Percentiles rank a stretch among this genome's conserved stretches.
These are phyloP conservation scores for Fusarium falciforme DNA, from an alignment of 2,329 filamentous ascomycete genomes.

Conservation along the genomic window DNA sequence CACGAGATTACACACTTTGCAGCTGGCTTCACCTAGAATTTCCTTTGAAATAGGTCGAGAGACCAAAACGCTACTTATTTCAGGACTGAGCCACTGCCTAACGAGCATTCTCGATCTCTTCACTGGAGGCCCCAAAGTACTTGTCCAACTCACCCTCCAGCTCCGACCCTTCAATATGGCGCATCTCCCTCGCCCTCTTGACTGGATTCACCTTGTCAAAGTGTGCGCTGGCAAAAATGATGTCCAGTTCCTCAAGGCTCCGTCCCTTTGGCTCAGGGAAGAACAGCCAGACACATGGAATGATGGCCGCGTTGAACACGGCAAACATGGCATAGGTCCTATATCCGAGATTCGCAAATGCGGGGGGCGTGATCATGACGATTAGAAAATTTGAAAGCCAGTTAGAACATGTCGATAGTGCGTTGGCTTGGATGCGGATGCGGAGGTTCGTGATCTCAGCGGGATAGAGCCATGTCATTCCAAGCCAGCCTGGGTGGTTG, in stretches of 20 bases:
- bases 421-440: constrained; percentile 67
- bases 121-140: constrained; percentile 38
- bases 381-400: constrained; percentile 78
- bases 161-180: constrained; percentile 39
- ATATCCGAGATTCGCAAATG: constrained; percentile 64
- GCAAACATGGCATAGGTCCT: constrained; percentile 64
- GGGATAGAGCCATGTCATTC: constrained; percentile 70
- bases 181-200: constrained; percentile 43
- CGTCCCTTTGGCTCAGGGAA: constrained; percentile 57
- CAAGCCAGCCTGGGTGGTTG: constrained; percentile 57
- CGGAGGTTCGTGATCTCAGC: constrained; percentile 71
- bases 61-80: not conserved
- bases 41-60: not conserved
- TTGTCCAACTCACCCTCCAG: constrained; percentile 44
- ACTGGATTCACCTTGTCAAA: constrained; percentile 42
- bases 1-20: not conserved
- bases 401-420: constrained; percentile 67
- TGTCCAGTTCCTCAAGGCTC: constrained; percentile 33
- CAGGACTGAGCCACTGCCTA: not conserved
- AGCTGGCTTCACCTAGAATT: not conserved
- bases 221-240: constrained; percentile 37
- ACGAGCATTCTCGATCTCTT: constrained; percentile 15
- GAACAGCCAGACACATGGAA: constrained; percentile 61
- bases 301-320: constrained; percentile 61
- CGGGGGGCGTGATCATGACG: constrained; percentile 81